Evolutionary conservation across 352 stramenopile genomes (phyloP).

Genomic region (Elongisporangium anandrum): DNA sequence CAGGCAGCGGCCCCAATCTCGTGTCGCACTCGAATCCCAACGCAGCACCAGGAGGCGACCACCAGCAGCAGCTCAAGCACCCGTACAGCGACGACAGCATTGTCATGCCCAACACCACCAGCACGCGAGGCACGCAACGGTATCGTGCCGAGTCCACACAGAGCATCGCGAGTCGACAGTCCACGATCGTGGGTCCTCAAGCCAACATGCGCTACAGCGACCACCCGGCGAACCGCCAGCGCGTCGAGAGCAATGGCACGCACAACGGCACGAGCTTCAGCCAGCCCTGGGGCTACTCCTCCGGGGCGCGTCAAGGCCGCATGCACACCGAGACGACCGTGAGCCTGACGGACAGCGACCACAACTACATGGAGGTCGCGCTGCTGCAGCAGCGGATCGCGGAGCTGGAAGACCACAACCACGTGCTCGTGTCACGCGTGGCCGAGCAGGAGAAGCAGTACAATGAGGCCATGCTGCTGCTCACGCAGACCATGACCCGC

Average conservation of each 20-base stretch:
- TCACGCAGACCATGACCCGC: conserved; percentile 83
- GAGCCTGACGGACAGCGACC: conserved; percentile 49
- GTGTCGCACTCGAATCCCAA: conserved; percentile 16
- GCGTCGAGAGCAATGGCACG: conserved; percentile 5
- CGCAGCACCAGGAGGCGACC: conserved; percentile 9
- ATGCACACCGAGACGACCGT: conserved; percentile 48
- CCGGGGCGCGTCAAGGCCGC: conserved; percentile 12
- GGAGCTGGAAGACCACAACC: conserved; percentile 72
- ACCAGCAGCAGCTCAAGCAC: background rate
- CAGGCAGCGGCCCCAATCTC: conserved; percentile 1
- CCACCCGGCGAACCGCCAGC: conserved; percentile 20
- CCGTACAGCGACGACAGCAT: conserved; percentile 12
- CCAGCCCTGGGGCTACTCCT: background rate
- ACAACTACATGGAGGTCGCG: conserved; percentile 35
- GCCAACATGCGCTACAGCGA: conserved; percentile 48
- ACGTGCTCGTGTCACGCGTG: conserved; percentile 58
- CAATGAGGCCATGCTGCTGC: conserved; percentile 80
- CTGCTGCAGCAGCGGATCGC: conserved; percentile 49
- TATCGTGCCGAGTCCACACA: conserved; percentile 44
- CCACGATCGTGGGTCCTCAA: conserved; percentile 39
- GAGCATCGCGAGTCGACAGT: conserved; percentile 34
- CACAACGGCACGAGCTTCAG: background rate
- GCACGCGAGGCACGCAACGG: conserved; percentile 15
- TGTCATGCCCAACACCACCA: conserved; percentile 9
- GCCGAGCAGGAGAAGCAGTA: conserved; percentile 82